These are phyloP conservation scores for Phytopythium montanum DNA, from an alignment of 352 stramenopile species.

Conservation along the genomic window DNA sequence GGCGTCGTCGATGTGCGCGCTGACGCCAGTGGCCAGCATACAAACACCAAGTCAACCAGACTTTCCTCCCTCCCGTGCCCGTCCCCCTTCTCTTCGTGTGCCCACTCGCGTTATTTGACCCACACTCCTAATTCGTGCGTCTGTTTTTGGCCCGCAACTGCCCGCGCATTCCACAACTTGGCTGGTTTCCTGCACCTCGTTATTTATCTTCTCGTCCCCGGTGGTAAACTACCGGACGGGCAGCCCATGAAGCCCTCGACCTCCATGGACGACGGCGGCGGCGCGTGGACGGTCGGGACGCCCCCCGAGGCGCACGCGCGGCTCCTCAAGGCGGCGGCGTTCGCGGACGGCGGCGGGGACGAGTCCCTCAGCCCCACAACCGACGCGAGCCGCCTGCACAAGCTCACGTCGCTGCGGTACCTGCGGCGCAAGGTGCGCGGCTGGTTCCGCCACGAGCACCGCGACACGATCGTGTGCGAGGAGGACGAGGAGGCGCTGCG, in stretches of 20 bases:
- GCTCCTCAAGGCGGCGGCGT: neutral
- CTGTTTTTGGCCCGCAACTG: neutral
- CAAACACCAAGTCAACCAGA: neutral
- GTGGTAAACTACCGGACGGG: too few species aligned
- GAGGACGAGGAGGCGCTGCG: conserved; percentile 45
- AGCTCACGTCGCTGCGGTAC: conserved; percentile 61
- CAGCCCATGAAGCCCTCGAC: neutral
- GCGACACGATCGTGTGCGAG: conserved; percentile 55
- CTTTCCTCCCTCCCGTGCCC: neutral
- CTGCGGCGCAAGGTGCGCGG: conserved; percentile 45
- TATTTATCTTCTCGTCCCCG: too few species aligned
- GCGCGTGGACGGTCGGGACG: conserved; percentile 5
- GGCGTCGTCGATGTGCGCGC: neutral
- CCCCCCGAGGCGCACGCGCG: neutral
- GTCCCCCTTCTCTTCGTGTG: neutral
- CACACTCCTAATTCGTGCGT: neutral
- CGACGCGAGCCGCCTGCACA: conserved; percentile 39
- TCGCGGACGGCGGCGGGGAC: neutral
- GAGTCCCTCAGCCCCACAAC: conserved; percentile 8
- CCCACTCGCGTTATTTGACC: neutral
- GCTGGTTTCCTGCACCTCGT: neutral
- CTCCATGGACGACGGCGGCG: neutral
- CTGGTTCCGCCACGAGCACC: conserved; percentile 49
- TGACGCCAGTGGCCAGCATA: neutral
- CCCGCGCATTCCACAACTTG: conserved; percentile 5